Percentiles rank a stretch among this genome's conserved stretches.
Evolutionary conservation across 768 basidiomycete genomes (phyloP).

Genomic region (Lactarius trivialis): DNA sequence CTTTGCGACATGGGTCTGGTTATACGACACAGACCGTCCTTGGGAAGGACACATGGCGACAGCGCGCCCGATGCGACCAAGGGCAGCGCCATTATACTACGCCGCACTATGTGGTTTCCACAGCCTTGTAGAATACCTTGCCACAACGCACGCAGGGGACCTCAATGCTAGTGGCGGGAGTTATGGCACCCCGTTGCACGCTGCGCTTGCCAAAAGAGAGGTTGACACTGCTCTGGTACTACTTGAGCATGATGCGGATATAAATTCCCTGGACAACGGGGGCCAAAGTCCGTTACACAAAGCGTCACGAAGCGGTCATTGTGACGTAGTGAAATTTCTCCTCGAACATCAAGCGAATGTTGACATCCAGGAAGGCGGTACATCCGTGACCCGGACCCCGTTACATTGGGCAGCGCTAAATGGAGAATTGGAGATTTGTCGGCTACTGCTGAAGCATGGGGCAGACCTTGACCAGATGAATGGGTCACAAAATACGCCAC

Average conservation of each 20-base stretch:
- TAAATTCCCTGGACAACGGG: background rate
- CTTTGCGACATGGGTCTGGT: constrained; percentile 1
- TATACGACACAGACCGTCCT: background rate
- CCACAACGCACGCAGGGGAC: background rate
- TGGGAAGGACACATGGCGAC: background rate
- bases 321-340: background rate
- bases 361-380: background rate
- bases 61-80: background rate
- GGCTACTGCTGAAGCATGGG: background rate
- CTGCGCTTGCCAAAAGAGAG: background rate
- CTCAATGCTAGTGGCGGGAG: background rate
- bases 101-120: background rate
- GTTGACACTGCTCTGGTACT: background rate
- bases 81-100: background rate
- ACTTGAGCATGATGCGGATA: background rate
- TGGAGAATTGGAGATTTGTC: background rate
- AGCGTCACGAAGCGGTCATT: background rate
- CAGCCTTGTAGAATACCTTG: background rate
- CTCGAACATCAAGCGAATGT: background rate
- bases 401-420: background rate
- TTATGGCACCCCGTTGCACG: background rate
- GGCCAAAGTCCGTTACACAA: background rate
- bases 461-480: background rate
- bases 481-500: background rate
- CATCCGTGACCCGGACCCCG: background rate